phyloP scores from a whole-genome alignment of 2,329 filamentous ascomycete species.

The Fusarium secorum region DNA sequence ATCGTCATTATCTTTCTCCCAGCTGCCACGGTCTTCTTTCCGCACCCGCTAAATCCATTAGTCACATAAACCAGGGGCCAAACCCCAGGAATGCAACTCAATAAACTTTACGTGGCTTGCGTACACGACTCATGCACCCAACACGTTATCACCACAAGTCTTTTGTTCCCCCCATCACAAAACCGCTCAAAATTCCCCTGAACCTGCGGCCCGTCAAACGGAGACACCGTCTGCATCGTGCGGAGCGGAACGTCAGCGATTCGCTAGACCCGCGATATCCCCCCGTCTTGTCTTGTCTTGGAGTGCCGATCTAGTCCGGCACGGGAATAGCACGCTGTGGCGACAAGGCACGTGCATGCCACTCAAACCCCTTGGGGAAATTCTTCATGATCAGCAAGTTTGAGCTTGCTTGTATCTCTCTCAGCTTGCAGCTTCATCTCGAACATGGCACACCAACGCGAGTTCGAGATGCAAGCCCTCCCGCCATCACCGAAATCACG shows the following conservation, averaged over 20 bases:
- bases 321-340: slow-evolving; percentile 7
- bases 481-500: slow-evolving; percentile 4
- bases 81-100: neutral
- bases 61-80: neutral
- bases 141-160: neutral
- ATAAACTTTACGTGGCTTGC: neutral
- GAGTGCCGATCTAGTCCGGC: neutral
- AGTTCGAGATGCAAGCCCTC: slow-evolving; percentile 28
- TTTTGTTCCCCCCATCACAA: neutral
- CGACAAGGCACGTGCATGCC: slow-evolving; percentile 14
- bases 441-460: slow-evolving; percentile 38
- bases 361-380: slow-evolving; percentile 1
- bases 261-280: neutral
- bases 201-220: neutral
- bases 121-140: neutral
- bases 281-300: neutral
- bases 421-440: neutral
- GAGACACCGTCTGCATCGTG: neutral
- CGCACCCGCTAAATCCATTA: neutral
- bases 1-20: neutral
- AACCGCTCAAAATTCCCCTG: neutral
- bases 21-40: neutral
- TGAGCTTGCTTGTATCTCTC: neutral
- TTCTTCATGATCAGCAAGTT: neutral
- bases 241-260: slow-evolving; percentile 1